Base-by-base conservation (phyloP, 371 early-diverging fungal genomes). In the Circinella minor region DNA sequence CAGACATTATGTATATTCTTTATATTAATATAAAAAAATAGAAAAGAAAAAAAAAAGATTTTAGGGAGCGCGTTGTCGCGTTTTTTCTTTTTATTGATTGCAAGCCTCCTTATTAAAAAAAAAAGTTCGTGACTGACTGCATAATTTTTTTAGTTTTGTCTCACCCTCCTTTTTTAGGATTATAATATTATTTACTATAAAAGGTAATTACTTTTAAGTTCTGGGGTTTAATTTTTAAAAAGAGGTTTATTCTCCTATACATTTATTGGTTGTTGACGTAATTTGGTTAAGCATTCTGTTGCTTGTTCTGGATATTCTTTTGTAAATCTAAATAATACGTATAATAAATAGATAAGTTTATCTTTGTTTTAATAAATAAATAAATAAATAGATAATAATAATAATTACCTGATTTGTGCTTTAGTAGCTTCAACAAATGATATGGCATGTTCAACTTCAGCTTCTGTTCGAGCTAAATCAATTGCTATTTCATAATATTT, bases 391-490 rank as follows among this genome's bases (percentile, higher is more conserved):
- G 38, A 18, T 46, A 18, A 43, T 43, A 3, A 43, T 20, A 61
- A 17, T 14, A 14, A 9, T 47, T 73, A 69, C 73, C 66, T 62
- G 20, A 75, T 81, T 67, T 84, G 84, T 18, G 84, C 80, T 74
- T 81, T 81, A 49, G 84, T 84, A 36, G 84, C 91, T 75, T 92
- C 92, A 17, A 88, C 85, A 71, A 88, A 93, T 4, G 92, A 90
- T 65, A 98, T 86, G 4, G 94, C 93, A 67, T 93, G 94, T 63
- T 93, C 88, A 68, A 98, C 79, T 82, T 98, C 98, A 46, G 93
- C 87, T 77, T 95, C 93, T 17, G 96, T 95, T 78, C 96, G 86
- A 46, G 95, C 93, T 71, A 96, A 81, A 9, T 91, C 91, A 55
- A 95, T 89, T 9, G 95, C 95, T 69, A 90, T 86, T 76, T 95